phyloP scores from a whole-genome alignment of 2,329 filamentous ascomycete species.

The Exophiala mesophila region DNA sequence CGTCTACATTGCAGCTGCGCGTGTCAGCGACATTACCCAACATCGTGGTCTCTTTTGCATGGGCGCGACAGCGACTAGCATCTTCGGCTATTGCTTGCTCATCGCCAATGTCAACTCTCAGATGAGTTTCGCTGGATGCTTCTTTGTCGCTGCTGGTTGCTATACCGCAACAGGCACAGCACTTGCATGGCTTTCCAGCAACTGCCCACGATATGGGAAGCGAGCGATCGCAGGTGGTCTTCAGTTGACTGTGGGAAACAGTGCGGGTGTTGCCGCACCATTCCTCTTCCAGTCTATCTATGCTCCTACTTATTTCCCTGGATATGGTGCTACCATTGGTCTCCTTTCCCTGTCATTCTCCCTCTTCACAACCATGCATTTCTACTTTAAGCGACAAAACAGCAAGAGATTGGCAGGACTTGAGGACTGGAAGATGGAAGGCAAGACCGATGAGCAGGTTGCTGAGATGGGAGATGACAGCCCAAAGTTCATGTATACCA shows the following conservation, averaged over 20 bases:
- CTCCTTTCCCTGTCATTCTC: slow-evolving; percentile 51
- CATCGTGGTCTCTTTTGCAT: slow-evolving; percentile 60
- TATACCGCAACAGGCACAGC: slow-evolving; percentile 57
- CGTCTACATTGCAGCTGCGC: slow-evolving; percentile 60
- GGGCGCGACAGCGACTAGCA: slow-evolving; percentile 56
- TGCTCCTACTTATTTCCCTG: slow-evolving; percentile 52
- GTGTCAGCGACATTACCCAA: slow-evolving; percentile 62
- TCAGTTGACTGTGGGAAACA: slow-evolving; percentile 66
- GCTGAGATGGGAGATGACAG: slow-evolving; percentile 39
- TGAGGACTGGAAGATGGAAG: slow-evolving; percentile 36
- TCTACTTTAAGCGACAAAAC: slow-evolving; percentile 49
- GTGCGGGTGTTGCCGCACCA: slow-evolving; percentile 65
- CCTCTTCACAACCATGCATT: slow-evolving; percentile 52
- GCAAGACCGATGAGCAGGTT: slow-evolving; percentile 37
- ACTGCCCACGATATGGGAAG: slow-evolving; percentile 69
- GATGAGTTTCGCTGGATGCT: slow-evolving; percentile 69
- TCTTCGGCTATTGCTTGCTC: slow-evolving; percentile 64
- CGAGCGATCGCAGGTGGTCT: slow-evolving; percentile 65
- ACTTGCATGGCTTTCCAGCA: slow-evolving; percentile 56
- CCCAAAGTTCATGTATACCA: slow-evolving; percentile 37
- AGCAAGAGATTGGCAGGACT: slow-evolving; percentile 33
- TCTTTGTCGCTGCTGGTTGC: slow-evolving; percentile 65
- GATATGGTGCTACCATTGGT: slow-evolving; percentile 56
- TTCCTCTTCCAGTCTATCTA: slow-evolving; percentile 48
- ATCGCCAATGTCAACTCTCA: slow-evolving; percentile 55